Percentiles rank a stretch among this genome's conserved stretches.
Evolutionary conservation across 768 basidiomycete genomes (phyloP).

Genomic region (Rubroboletus satanas): DNA sequence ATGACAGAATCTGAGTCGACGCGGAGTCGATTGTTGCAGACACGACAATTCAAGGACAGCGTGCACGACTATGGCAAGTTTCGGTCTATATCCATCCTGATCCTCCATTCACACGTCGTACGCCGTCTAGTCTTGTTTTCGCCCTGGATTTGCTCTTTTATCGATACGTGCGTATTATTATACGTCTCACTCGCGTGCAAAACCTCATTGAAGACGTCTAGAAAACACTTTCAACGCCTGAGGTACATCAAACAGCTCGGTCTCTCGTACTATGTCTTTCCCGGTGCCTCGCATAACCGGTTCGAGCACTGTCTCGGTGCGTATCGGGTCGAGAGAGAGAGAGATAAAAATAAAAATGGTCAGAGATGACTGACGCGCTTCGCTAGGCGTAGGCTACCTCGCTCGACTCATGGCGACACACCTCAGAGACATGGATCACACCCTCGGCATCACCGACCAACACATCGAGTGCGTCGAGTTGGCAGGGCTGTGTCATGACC

Average conservation of each 20-base stretch:
- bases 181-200: background rate
- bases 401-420: conserved; percentile 60
- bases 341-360: background rate
- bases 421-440: conserved; percentile 54
- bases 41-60: conserved; percentile 36
- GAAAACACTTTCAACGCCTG: conserved; percentile 74
- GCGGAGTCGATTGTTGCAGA: conserved; percentile 6
- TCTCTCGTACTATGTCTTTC: conserved; percentile 71
- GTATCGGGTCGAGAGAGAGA: background rate
- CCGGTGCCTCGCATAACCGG: conserved; percentile 73
- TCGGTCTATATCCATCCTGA: background rate
- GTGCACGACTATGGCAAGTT: conserved; percentile 41
- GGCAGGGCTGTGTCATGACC: conserved; percentile 80
- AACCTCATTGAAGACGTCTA: conserved; percentile 24
- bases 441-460: conserved; percentile 61
- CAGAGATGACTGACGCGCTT: background rate
- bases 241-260: conserved; percentile 79
- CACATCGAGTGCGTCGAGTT: conserved; percentile 76
- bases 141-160: conserved; percentile 43
- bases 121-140: conserved; percentile 26
- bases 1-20: background rate
- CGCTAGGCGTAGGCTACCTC: conserved; percentile 68
- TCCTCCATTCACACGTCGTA: background rate
- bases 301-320: conserved; percentile 83
- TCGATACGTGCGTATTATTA: conserved; percentile 55